A percentile compares a stretch with the other conserved stretches of the same genome.
phyloP scores from a whole-genome alignment of 495 filamentous ascomycete genomes.

The Penicillium fimorum region DNA sequence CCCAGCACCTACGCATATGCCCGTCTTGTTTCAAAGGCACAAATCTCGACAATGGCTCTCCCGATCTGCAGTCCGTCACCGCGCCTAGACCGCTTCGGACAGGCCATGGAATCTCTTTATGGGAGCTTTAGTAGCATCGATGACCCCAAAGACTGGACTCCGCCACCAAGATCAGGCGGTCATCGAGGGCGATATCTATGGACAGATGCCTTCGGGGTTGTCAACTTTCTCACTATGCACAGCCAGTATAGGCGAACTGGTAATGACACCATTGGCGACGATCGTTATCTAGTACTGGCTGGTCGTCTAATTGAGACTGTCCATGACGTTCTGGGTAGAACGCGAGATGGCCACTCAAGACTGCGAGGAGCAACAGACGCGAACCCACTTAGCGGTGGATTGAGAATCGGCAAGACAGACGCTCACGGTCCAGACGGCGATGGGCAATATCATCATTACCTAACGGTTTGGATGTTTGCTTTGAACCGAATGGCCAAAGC shows the following conservation, averaged over 20 bases:
- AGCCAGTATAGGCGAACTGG: conserved; percentile 30
- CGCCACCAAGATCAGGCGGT: conserved; percentile 54
- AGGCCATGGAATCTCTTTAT: conserved; percentile 43
- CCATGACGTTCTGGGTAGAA: conserved; percentile 56
- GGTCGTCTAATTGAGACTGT: conserved; percentile 51
- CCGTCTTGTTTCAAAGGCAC: background rate
- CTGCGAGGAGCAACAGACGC: conserved; percentile 54
- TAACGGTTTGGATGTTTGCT: conserved; percentile 71
- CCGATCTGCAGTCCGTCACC: conserved; percentile 29
- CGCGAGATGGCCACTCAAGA: conserved; percentile 47
- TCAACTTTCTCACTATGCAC: conserved; percentile 64
- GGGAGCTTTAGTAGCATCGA: conserved; percentile 34
- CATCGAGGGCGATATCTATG: conserved; percentile 66
- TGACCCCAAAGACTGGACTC: conserved; percentile 38
- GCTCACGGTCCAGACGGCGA: conserved; percentile 55
- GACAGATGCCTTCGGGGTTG: conserved; percentile 68
- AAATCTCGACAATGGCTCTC: conserved; percentile 24
- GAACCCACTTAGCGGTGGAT: conserved; percentile 57
- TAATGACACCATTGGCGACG: conserved; percentile 2
- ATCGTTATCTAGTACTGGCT: conserved; percentile 54
- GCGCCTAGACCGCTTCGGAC: conserved; percentile 34
- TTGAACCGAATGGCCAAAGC: conserved; percentile 58
- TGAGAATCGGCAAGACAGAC: conserved; percentile 61
- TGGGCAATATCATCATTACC: conserved; percentile 68
- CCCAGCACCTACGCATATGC: background rate